Conservation (phyloP, 2,329 filamentous ascomycete species). For the Colletotrichum brevisporum region DNA sequence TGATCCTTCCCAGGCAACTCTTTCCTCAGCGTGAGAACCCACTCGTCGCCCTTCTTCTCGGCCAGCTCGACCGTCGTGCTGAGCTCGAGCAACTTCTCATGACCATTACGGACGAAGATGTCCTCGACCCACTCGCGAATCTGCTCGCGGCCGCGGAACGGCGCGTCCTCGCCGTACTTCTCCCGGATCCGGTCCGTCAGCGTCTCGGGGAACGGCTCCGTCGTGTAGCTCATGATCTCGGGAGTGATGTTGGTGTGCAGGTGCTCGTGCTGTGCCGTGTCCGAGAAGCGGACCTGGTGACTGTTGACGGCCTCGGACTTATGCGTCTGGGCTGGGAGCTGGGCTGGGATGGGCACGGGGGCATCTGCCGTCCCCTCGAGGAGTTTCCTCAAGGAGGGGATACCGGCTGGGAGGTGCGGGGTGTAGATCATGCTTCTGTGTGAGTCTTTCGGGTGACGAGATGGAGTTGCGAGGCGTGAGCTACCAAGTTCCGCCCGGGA, state of each 20-base stretch:
- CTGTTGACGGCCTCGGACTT: slow-evolving; percentile 50
- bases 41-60: slow-evolving; percentile 60
- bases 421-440: slow-evolving; percentile 47
- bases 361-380: slow-evolving; percentile 60
- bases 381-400: slow-evolving; percentile 50
- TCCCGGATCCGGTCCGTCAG: slow-evolving; percentile 58
- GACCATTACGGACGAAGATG: slow-evolving; percentile 47
- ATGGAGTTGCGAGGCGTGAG: background rate
- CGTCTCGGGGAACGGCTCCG: slow-evolving; percentile 62
- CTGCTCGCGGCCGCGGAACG: slow-evolving; percentile 68
- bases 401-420: slow-evolving; percentile 49
- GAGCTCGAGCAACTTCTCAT: slow-evolving; percentile 57
- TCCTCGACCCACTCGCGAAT: slow-evolving; percentile 68
- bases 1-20: slow-evolving; percentile 53
- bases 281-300: slow-evolving; percentile 61
- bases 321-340: slow-evolving; percentile 58
- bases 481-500: slow-evolving; percentile 70
- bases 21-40: slow-evolving; percentile 64
- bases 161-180: slow-evolving; percentile 66
- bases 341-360: slow-evolving; percentile 56
- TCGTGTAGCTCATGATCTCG: slow-evolving; percentile 68
- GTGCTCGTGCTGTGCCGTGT: slow-evolving; percentile 69
- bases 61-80: slow-evolving; percentile 71
- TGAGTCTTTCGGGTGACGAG: background rate
- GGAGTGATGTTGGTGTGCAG: slow-evolving; percentile 72